Conservation (phyloP, 2,329 filamentous ascomycete species). For the Periconia digitata region DNA sequence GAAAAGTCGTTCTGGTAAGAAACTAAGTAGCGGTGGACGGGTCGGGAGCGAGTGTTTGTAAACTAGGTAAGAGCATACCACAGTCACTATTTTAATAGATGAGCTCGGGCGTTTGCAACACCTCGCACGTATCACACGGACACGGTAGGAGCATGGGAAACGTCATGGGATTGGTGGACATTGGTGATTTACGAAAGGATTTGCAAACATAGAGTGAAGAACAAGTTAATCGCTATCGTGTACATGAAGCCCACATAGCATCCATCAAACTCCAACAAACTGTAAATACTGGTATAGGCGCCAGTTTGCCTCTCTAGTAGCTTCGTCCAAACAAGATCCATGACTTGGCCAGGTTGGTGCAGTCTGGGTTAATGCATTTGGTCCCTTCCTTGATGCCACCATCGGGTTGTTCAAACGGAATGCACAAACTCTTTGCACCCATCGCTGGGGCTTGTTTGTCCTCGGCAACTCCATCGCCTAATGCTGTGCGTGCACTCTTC, state of each 20-base stretch:
- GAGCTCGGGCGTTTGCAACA: not conserved
- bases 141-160: too few species aligned
- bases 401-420: slow-evolving; percentile 83
- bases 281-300: not conserved
- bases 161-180: not conserved
- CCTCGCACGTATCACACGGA: not conserved
- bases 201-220: not conserved
- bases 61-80: not conserved
- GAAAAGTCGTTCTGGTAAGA: not conserved
- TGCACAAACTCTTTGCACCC: slow-evolving; percentile 76
- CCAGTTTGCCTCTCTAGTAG: slow-evolving; percentile 28
- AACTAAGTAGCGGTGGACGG: too few species aligned
- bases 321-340: slow-evolving; percentile 87
- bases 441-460: slow-evolving; percentile 74
- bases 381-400: slow-evolving; percentile 78
- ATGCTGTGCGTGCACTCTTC: slow-evolving; percentile 75
- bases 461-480: slow-evolving; percentile 68
- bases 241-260: not conserved
- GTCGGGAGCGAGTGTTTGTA: too few species aligned
- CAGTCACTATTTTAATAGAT: not conserved
- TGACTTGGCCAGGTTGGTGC: slow-evolving; percentile 71
- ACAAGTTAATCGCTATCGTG: not conserved
- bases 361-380: slow-evolving; percentile 90
- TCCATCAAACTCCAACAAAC: not conserved
- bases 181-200: not conserved